Evolutionary conservation across 257 asterid species (phyloP).

Genomic region (Nicotiana otophora): DNA sequence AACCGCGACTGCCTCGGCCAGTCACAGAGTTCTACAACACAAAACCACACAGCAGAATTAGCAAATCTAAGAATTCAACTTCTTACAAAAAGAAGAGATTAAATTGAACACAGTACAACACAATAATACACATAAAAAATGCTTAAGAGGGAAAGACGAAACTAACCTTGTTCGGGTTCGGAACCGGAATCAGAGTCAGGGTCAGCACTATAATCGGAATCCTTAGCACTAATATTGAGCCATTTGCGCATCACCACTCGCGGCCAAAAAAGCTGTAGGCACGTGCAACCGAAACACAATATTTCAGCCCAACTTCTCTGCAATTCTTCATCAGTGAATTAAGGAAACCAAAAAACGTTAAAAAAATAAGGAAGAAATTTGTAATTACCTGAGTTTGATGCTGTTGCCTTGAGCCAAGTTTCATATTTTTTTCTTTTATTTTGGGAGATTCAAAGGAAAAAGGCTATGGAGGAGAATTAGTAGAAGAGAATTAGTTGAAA

Average conservation of each 20-base stretch:
- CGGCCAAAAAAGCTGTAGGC: constrained; percentile 83
- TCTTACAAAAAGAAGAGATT: neutral
- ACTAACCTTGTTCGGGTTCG: constrained; percentile 53
- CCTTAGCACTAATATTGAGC: constrained; percentile 47
- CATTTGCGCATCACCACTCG: constrained; percentile 75
- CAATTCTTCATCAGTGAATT: constrained; percentile 40
- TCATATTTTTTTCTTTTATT: constrained; percentile 11
- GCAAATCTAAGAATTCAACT: neutral
- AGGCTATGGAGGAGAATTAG: neutral
- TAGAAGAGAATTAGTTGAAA: neutral
- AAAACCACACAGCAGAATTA: neutral
- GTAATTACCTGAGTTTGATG: constrained; percentile 41
- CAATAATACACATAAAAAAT: neutral
- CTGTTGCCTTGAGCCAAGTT: constrained; percentile 23
- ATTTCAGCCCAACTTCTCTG: constrained; percentile 77
- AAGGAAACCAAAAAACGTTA: neutral
- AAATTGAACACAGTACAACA: neutral
- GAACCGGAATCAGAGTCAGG: constrained; percentile 32
- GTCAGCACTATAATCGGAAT: constrained; percentile 77
- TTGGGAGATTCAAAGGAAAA: neutral
- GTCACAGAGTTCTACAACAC: constrained; percentile 30
- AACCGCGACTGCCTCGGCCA: constrained; percentile 47
- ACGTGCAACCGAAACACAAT: constrained; percentile 72
- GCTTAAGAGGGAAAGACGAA: neutral
- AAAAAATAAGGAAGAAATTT: neutral